Evolutionary conservation across 2,329 filamentous ascomycete genomes (phyloP).

Genomic region (Hymenoscyphus scutula): DNA sequence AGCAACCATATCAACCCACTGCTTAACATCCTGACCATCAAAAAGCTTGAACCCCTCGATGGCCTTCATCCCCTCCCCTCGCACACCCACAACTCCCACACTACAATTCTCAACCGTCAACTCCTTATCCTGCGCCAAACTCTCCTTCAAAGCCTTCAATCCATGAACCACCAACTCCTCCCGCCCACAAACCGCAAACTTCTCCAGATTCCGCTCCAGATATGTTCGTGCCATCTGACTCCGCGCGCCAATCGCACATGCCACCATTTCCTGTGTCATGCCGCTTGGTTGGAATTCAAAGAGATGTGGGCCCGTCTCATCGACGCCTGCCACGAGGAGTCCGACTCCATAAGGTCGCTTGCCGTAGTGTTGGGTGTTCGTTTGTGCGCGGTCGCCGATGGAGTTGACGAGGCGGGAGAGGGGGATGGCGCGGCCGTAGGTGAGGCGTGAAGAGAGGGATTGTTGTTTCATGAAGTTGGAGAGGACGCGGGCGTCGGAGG

Average conservation of each 20-base stretch:
- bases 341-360: constrained; percentile 96
- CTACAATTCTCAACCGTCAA: constrained; percentile 96
- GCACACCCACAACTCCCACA: constrained; percentile 75
- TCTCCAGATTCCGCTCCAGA: constrained; percentile 85
- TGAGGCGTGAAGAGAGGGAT: constrained; percentile 91
- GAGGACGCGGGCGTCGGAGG: constrained; percentile 95
- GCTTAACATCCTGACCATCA: constrained; percentile 82
- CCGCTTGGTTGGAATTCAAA: constrained; percentile 98
- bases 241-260: constrained; percentile 91
- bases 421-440: constrained; percentile 90
- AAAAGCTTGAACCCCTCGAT: constrained; percentile 85
- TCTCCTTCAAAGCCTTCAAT: constrained; percentile 89
- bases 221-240: constrained; percentile 98
- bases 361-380: constrained; percentile 97
- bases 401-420: constrained; percentile 84
- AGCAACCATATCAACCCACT: constrained; percentile 74
- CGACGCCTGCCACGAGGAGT: constrained; percentile 86
- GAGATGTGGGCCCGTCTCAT: constrained; percentile 89
- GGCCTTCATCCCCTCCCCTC: constrained; percentile 48
- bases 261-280: constrained; percentile 95
- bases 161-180: constrained; percentile 92
- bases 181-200: constrained; percentile 71
- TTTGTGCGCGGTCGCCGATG: constrained; percentile 95
- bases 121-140: constrained; percentile 94
- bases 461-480: constrained; percentile 99